A percentile compares a stretch with the other conserved stretches of the same genome.
These are phyloP conservation scores for Hydrangea macrophylla DNA, from an alignment of 148 eudicot genomes.

Conservation along the genomic window DNA sequence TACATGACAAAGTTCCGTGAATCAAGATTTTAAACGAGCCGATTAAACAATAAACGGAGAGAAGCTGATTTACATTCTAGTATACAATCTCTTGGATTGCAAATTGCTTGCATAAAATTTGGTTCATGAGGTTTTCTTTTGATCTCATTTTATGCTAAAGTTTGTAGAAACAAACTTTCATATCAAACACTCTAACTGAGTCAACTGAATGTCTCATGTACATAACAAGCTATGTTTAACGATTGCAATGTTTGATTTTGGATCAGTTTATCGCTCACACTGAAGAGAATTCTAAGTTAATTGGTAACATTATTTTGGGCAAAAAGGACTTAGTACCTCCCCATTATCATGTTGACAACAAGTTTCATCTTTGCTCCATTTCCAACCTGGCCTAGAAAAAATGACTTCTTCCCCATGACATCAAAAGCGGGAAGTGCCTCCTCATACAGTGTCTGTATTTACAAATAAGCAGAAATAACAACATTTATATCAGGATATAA, in stretches of 20 bases:
- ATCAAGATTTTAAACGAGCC: neutral
- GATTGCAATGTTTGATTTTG: neutral
- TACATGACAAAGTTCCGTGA: neutral
- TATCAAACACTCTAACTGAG: no score
- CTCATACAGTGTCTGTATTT: slow-evolving; percentile 69
- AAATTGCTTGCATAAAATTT: neutral
- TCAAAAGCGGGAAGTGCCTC: slow-evolving; percentile 83
- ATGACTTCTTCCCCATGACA: slow-evolving; percentile 93
- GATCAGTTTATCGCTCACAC: neutral
- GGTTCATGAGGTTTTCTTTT: no score
- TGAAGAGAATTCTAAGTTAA: neutral
- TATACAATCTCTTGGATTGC: neutral
- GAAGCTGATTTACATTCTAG: neutral
- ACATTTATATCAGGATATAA: no score
- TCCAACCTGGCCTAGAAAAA: slow-evolving; percentile 87
- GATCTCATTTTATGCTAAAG: no score
- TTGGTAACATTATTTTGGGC: neutral
- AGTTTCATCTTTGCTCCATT: slow-evolving; percentile 99
- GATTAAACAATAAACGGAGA: neutral
- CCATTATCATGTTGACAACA: slow-evolving; percentile 98
- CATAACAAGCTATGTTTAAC: neutral
- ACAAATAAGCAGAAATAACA: slow-evolving; percentile 8
- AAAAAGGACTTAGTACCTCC: slow-evolving; percentile 53
- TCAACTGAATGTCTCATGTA: no score
- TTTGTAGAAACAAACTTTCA: no score